Evolutionary conservation across 208 protist species (phyloP), one percentile per base, ranked within the genome.

Genomic region (Trypanosoma conorhini): DNA sequence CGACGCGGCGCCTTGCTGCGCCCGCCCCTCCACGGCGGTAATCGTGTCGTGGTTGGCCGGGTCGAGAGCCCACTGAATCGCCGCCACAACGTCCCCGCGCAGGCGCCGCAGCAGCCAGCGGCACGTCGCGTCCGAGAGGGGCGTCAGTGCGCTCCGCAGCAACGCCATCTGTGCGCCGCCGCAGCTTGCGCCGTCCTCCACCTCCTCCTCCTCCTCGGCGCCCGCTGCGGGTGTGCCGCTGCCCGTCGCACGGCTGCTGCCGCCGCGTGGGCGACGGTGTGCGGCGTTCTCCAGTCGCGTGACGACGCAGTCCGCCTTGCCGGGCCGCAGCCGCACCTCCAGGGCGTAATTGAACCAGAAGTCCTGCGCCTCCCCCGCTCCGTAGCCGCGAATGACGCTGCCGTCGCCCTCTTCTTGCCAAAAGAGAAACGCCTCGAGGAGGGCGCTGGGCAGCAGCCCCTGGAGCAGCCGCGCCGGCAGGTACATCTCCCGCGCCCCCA

Each of bases 341-440:
- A 94, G 56, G 51, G 68, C 66, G 72, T 89, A 92, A 62, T 87
- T 79, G 65, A 90, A 92, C 84, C 88, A 92, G 62, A 81, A 83
- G 40, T 87, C 79, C 44, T 78, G 54, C 55, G 66, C 62, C 35
- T 82, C 85, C 9, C 70, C 70, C n/a, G 76, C 28, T 3, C 79
- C 63, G 70, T 94, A 90, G n/a, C 88, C 86, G 17, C 90, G 85
- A 52, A 95, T 51, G 54, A 93, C 74, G 10, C 4, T 26, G 24
- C 38, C 56, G 46, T 91, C 78, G 59, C 93, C 86, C 70, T 88
- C 79, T 42, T 89, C 88, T 48, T 92, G 86, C 90, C 90, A 95
- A 44, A 95, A 78, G 38, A 85, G 80, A 72, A 95, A 94, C 19
- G 78, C 64, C 82, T 95, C 90, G 21, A 95, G 83, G 33, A 95